Base-by-base conservation (phyloP, 1,284 basidiomycete genomes). In the Pyrrhoderma noxium region DNA sequence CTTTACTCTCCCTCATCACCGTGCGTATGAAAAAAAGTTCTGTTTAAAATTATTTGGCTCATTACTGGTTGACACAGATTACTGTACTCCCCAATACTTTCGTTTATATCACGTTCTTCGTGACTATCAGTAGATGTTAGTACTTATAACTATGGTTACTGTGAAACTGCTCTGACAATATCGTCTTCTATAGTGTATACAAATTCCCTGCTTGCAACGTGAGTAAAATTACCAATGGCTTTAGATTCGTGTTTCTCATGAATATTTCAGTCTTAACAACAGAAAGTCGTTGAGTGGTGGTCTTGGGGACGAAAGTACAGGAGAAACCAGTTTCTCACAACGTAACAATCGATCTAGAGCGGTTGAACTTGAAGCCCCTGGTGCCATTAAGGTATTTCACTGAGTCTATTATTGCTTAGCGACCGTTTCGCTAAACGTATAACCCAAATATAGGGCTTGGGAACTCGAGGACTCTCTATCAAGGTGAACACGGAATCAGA, bases 401-500 rank as follows among this genome's bases (percentile, higher is more conserved):
- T n/a, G n/a, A n/a, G 50, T 27, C 34, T 40, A 27, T 40, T 35
- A 9, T n/a, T 46, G 13, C n/a, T 23, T 34, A 23, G 14, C 38
- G 9, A 40, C n/a, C 8, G 14, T 40, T n/a, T n/a, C n/a, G n/a
- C n/a, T 22, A 38, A 14, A 8, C 19, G 34, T 27, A n/a, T 14
- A 34, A 19, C 16, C 16, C 37, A 23, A 3, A 19, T 22, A 25
- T 31, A 34, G 36, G 36, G 36, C 9, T 9, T 35, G 16, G 35
- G 46, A 13, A 38, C 45, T 8, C 54, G 37, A n/a, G 36, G 43
- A 35, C 25, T 56, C 8, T 52, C 50, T 11, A 52, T 56, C 36
- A 56, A 52, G 37, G 51, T 56, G 18, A 51, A 52, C 31, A 52
- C 54, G 11, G 54, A 56, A 43, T 52, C 54, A 25, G 51, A 52